These are phyloP conservation scores for Agapanthus africanus DNA, from an alignment of 106 monocot species.

Conservation along the genomic window DNA sequence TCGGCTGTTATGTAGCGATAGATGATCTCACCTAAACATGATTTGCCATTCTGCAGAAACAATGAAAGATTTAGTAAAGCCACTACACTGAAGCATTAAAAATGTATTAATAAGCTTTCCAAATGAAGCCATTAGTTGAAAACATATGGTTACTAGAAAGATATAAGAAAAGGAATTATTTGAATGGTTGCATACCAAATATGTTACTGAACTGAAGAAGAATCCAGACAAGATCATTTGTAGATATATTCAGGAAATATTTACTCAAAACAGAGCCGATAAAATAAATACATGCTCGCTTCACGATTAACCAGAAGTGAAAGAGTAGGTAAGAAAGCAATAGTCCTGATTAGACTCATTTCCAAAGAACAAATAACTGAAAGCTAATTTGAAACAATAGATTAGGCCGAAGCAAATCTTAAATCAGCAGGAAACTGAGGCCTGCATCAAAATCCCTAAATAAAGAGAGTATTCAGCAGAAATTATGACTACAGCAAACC, in stretches of 20 bases:
- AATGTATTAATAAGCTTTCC: background rate
- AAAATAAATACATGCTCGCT: no score
- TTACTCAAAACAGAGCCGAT: no score
- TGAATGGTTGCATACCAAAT: background rate
- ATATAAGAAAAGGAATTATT: background rate
- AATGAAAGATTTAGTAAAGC: background rate
- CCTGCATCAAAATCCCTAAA: no score
- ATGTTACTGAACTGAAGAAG: background rate
- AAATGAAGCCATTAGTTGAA: background rate
- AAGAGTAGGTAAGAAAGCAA: no score
- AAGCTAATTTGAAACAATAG: no score
- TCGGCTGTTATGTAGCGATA: constrained; percentile 88
- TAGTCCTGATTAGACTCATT: no score
- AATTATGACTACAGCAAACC: no score
- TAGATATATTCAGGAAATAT: background rate
- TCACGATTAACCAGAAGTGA: no score
- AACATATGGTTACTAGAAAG: background rate
- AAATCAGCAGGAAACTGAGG: no score
- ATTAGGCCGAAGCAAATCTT: no score
- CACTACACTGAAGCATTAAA: background rate
- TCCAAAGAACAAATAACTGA: no score
- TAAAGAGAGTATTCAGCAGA: no score
- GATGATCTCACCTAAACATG: constrained; percentile 91
- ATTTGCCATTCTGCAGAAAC: constrained; percentile 69
- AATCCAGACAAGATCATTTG: background rate